These are phyloP conservation scores for Stephanodiscus minutulus DNA, from an alignment of 108 stramenopile species.

Conservation along the genomic window DNA sequence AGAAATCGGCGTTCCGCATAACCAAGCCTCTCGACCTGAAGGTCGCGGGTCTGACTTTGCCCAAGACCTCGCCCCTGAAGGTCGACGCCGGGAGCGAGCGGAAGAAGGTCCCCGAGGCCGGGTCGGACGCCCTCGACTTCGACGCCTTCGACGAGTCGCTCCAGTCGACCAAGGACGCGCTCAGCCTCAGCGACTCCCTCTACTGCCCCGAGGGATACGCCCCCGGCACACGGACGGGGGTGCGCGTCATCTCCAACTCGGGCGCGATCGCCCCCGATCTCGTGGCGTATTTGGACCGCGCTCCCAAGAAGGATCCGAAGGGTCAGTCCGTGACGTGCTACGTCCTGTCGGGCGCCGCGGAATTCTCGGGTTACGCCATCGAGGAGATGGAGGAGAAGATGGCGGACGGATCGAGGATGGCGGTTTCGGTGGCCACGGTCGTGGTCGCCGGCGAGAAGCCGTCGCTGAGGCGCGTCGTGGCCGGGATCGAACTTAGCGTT, in stretches of 20 bases:
- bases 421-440: slow-evolving; percentile 81
- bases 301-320: slow-evolving; percentile 65
- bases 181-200: slow-evolving; percentile 64
- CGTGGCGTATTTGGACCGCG: slow-evolving; percentile 82
- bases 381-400: slow-evolving; percentile 75
- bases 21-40: slow-evolving; percentile 85
- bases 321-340: slow-evolving; percentile 79
- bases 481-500: slow-evolving; percentile 79
- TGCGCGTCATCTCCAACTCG: slow-evolving; percentile 81
- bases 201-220: slow-evolving; percentile 89
- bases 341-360: slow-evolving; percentile 62
- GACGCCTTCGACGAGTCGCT: slow-evolving; percentile 71
- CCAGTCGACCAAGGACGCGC: slow-evolving; percentile 72
- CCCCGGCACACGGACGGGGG: slow-evolving; percentile 71
- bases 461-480: slow-evolving; percentile 67
- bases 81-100: slow-evolving; percentile 50
- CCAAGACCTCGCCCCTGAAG: slow-evolving; percentile 69
- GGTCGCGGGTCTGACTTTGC: slow-evolving; percentile 66
- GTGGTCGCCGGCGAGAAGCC: slow-evolving; percentile 67
- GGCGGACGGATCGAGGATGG: slow-evolving; percentile 55
- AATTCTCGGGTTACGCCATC: slow-evolving; percentile 85
- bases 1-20: slow-evolving; percentile 84
- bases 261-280: slow-evolving; percentile 61
- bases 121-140: slow-evolving; percentile 72
- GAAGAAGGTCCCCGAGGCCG: slow-evolving; percentile 74